These are phyloP conservation scores for Glycine soja DNA, from an alignment of 306 rosid genomes.

Conservation along the genomic window DNA sequence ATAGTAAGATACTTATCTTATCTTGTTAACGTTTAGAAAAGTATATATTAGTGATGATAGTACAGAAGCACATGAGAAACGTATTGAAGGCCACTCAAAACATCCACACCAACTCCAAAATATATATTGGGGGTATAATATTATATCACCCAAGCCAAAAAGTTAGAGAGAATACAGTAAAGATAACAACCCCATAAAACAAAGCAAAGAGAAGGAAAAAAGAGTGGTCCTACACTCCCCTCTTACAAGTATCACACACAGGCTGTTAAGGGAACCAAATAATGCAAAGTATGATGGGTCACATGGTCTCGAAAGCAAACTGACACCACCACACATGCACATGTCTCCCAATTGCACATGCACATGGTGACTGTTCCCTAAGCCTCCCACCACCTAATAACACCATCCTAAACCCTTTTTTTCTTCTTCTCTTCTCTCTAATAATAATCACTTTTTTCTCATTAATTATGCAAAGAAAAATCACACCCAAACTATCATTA, in stretches of 20 bases:
- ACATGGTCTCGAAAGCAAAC: constrained; percentile 82
- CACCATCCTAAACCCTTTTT: constrained; percentile 41
- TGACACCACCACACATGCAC: constrained; percentile 86
- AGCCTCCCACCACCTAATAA: constrained; percentile 50
- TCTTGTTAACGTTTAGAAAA: constrained; percentile 40
- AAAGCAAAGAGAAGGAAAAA: constrained; percentile 43
- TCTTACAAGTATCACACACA: constrained; percentile 62
- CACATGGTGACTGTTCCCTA: constrained; percentile 76
- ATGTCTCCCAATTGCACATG: constrained; percentile 74
- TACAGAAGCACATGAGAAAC: constrained; percentile 57
- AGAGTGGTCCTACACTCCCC: constrained; percentile 61
- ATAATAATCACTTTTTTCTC: constrained; percentile 7
- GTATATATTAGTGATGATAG: constrained; percentile 20
- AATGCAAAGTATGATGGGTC: constrained; percentile 70
- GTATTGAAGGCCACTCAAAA: constrained; percentile 57
- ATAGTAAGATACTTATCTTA: constrained; percentile 50
- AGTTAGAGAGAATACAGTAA: constrained; percentile 50
- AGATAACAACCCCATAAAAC: constrained; percentile 49
- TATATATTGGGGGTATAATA: neutral
- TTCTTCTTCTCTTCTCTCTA: neutral
- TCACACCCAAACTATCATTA: constrained; percentile 54
- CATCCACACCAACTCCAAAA: constrained; percentile 60
- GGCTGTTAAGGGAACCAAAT: constrained; percentile 76
- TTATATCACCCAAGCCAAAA: constrained; percentile 47
- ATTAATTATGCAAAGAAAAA: constrained; percentile 42